phyloP scores from a whole-genome alignment of 805 yeast genomes.

The Candida parachauliodes region DNA sequence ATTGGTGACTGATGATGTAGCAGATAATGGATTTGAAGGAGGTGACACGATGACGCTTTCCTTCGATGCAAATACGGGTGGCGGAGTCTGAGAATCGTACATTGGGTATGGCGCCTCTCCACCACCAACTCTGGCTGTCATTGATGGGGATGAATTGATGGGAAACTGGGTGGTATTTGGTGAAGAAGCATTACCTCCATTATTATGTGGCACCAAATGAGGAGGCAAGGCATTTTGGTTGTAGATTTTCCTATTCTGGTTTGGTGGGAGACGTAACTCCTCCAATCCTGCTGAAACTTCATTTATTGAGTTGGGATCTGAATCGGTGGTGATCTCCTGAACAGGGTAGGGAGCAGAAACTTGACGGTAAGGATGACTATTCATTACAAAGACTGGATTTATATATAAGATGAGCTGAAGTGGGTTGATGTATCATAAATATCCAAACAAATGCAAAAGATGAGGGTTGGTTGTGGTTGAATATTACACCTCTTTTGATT shows the following conservation, averaged over 20 bases:
- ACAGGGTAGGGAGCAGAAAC: conserved; percentile 17
- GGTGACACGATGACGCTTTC: conserved; percentile 16
- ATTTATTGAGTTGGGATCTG: background rate
- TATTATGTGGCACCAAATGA: conserved; percentile 5
- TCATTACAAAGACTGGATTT: conserved; percentile 5
- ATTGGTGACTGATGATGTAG: conserved; percentile 36
- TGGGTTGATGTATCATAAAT: background rate
- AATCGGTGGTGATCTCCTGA: conserved; percentile 5
- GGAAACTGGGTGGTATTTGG: conserved; percentile 2
- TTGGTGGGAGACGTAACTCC: conserved; percentile 10
- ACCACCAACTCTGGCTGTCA: conserved; percentile 3
- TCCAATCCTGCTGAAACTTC: conserved; percentile 9
- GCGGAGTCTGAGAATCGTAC: conserved; percentile 22
- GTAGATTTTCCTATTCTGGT: conserved; percentile 4
- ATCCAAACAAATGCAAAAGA: no score
- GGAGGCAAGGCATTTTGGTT: conserved; percentile 3
- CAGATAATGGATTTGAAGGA: conserved; percentile 25
- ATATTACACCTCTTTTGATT: no score
- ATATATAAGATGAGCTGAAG: no score
- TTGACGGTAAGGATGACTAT: conserved; percentile 10
- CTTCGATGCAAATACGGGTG: conserved; percentile 22
- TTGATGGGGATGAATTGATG: conserved; percentile 1
- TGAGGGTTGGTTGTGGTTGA: no score
- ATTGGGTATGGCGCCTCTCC: conserved; percentile 15
- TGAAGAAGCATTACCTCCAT: background rate